These are phyloP conservation scores for Anthracocystis panici-leucophaei DNA, from an alignment of 1,284 basidiomycete genomes.

Conservation along the genomic window DNA sequence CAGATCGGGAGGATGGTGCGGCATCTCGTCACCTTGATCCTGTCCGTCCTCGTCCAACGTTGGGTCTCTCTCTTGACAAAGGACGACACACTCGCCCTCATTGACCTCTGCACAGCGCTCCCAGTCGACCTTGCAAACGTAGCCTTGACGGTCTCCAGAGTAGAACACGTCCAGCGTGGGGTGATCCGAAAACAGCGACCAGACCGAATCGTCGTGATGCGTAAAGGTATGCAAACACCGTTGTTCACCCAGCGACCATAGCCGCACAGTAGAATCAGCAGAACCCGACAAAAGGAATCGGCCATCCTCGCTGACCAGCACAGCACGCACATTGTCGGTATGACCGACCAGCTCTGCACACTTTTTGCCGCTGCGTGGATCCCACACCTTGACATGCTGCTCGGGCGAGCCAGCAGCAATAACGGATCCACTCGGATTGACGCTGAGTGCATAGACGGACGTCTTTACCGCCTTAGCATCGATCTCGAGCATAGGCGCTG, in stretches of 20 bases:
- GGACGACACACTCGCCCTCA: constrained; percentile 87
- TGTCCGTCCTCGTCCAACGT: constrained; percentile 11
- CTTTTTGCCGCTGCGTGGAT: constrained; percentile 76
- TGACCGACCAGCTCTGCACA: constrained; percentile 76
- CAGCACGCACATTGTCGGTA: constrained; percentile 92
- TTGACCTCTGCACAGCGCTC: constrained; percentile 82
- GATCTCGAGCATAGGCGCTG: constrained; percentile 60
- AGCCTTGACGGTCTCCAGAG: constrained; percentile 90
- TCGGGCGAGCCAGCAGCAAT: constrained; percentile 92
- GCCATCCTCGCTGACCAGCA: constrained; percentile 88
- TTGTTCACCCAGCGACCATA: constrained; percentile 92
- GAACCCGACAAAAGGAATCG: constrained; percentile 74
- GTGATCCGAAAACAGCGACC: constrained; percentile 89
- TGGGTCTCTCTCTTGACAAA: constrained; percentile 70
- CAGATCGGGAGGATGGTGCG: constrained; percentile 24
- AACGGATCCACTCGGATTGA: constrained; percentile 79
- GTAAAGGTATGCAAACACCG: constrained; percentile 95
- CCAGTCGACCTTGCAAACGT: constrained; percentile 89
- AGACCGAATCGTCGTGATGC: constrained; percentile 93
- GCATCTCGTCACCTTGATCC: constrained; percentile 3
- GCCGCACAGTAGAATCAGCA: constrained; percentile 79
- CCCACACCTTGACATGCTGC: constrained; percentile 89
- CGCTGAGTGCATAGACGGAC: constrained; percentile 69
- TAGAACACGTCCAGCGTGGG: constrained; percentile 92
- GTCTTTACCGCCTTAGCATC: constrained; percentile 43